Evolutionary conservation across 352 stramenopile species (phyloP).

Genomic region (Globisporangium polare): DNA sequence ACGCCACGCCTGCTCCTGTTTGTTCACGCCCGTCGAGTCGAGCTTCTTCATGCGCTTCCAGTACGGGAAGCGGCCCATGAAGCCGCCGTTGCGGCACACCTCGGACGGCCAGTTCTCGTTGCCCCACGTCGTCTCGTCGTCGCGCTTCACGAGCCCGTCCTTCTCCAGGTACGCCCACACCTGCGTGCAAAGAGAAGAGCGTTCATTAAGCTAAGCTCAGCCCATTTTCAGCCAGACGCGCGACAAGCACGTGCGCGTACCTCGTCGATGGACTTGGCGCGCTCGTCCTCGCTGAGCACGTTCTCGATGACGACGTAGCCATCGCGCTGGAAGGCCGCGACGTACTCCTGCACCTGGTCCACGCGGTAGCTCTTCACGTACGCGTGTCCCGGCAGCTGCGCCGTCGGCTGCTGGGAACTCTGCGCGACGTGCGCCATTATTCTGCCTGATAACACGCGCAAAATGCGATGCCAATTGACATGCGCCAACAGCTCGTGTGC

Average conservation of each 20-base stretch:
- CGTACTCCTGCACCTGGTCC: slow-evolving; percentile 31
- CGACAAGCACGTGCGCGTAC: slow-evolving; percentile 2
- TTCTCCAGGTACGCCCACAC: slow-evolving; percentile 46
- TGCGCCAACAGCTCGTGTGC: neutral
- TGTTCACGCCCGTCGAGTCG: slow-evolving; percentile 34
- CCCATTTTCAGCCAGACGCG: neutral
- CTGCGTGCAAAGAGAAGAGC: neutral
- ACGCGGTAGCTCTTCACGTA: slow-evolving; percentile 18
- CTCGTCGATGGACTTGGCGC: slow-evolving; percentile 32
- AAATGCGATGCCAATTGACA: neutral
- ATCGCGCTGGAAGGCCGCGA: slow-evolving; percentile 34
- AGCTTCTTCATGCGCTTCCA: slow-evolving; percentile 59
- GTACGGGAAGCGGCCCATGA: slow-evolving; percentile 45
- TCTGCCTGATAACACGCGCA: slow-evolving; percentile 6
- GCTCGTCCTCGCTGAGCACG: slow-evolving; percentile 29
- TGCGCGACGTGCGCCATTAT: slow-evolving; percentile 10
- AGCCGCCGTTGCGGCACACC: slow-evolving; percentile 43
- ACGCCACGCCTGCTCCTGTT: slow-evolving; percentile 38
- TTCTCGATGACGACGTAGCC: slow-evolving; percentile 44
- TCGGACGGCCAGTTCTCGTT: slow-evolving; percentile 45
- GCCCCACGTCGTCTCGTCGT: slow-evolving; percentile 35
- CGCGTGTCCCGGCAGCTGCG: neutral
- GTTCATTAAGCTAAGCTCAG: too few species aligned
- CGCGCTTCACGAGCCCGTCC: slow-evolving; percentile 34
- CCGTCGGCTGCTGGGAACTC: too few species aligned